Evolutionary conservation across 805 yeast genomes (phyloP).

Genomic region (Yarrowia deformans): DNA sequence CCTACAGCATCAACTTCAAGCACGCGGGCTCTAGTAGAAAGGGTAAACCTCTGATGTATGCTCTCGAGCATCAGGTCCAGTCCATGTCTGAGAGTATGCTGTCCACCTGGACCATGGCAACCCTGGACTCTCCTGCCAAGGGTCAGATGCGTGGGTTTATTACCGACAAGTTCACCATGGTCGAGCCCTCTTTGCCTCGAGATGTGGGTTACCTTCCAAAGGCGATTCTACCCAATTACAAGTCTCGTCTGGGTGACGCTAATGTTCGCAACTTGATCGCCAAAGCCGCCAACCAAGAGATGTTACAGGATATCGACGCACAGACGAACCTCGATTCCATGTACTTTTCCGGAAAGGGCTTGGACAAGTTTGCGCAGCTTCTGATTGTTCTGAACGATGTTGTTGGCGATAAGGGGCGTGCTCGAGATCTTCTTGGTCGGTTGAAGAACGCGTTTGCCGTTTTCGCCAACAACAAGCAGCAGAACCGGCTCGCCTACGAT

Average conservation of each 20-base stretch:
- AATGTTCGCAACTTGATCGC: conserved; percentile 51
- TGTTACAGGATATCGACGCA: conserved; percentile 56
- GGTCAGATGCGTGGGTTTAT: conserved; percentile 51
- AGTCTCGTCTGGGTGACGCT: conserved; percentile 52
- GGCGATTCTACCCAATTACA: conserved; percentile 55
- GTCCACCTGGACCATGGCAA: conserved; percentile 48
- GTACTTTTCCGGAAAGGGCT: conserved; percentile 83
- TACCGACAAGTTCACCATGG: conserved; percentile 48
- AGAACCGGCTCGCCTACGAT: conserved; percentile 74
- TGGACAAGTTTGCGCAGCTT: conserved; percentile 84
- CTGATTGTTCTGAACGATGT: conserved; percentile 71
- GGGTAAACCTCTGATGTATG: conserved; percentile 56
- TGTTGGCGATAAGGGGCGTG: conserved; percentile 59
- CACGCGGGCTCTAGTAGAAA: conserved; percentile 44
- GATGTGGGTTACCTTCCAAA: conserved; percentile 60
- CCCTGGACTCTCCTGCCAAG: conserved; percentile 56
- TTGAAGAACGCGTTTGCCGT: conserved; percentile 69
- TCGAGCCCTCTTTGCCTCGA: conserved; percentile 51
- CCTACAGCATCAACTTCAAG: conserved; percentile 40
- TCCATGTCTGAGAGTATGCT: conserved; percentile 51
- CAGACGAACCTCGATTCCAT: conserved; percentile 73
- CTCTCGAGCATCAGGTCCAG: conserved; percentile 65
- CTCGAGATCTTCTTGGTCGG: conserved; percentile 58
- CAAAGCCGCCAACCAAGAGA: conserved; percentile 57
- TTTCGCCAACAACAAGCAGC: conserved; percentile 69